Evolutionary conservation across 176 grass and related monocot species (phyloP).

Genomic region (Tillandsia leiboldiana): DNA sequence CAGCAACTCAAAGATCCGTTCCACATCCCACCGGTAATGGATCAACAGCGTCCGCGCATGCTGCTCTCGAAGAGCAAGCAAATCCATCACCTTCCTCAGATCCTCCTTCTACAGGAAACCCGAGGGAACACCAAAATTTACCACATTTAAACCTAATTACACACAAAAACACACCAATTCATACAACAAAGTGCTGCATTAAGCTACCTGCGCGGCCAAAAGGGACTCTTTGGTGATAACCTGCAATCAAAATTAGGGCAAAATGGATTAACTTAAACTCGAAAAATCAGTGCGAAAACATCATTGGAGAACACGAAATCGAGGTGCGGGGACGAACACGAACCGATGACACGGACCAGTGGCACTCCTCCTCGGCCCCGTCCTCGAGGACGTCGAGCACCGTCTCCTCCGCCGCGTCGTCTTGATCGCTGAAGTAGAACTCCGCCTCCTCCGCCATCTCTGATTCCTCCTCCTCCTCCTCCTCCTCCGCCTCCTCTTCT

Average conservation of each 20-base stretch:
- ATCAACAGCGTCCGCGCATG: slow-evolving; percentile 9
- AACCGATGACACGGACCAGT: slow-evolving; percentile 14
- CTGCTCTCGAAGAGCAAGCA: slow-evolving; percentile 5
- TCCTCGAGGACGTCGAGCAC: not conserved
- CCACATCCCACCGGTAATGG: slow-evolving; percentile 11
- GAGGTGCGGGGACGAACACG: not conserved
- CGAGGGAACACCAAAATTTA: not conserved
- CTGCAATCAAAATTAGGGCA: not conserved
- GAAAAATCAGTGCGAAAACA: not conserved
- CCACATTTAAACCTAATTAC: not conserved
- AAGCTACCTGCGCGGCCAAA: slow-evolving; percentile 6
- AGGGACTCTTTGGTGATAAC: slow-evolving; percentile 10
- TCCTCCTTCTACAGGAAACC: slow-evolving; percentile 3
- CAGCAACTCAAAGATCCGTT: slow-evolving; percentile 7
- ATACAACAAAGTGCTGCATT: not conserved
- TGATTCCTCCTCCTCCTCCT: not conserved
- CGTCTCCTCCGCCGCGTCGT: not conserved
- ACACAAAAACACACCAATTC: not conserved
- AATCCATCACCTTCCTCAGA: slow-evolving; percentile 12
- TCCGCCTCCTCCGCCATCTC: not conserved
- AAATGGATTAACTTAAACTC: not conserved
- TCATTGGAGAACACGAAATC: not conserved
- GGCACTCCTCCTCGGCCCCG: slow-evolving; percentile 2
- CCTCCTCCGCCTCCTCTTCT: not conserved
- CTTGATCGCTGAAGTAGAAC: slow-evolving; percentile 6